A percentile compares a stretch with the other conserved stretches of the same genome.
phyloP scores from a whole-genome alignment of 2,329 filamentous ascomycete species.

The Zasmidium cellare region DNA sequence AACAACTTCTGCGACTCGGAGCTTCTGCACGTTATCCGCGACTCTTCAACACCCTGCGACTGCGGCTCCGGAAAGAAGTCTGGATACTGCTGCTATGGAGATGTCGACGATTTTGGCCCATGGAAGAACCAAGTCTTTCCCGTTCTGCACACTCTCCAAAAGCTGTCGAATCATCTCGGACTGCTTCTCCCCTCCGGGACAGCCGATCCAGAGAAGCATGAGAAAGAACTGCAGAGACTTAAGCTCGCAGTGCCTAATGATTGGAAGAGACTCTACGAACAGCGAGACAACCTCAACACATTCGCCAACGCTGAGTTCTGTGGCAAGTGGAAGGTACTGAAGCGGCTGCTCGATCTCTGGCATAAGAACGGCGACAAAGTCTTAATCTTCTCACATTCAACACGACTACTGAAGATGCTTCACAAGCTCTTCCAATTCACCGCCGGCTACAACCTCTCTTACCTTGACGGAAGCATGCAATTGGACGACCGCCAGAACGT shows the following conservation, averaged over 20 bases:
- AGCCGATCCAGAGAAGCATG: slow-evolving; percentile 70
- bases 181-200: slow-evolving; percentile 71
- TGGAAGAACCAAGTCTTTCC: slow-evolving; percentile 85
- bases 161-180: slow-evolving; percentile 89
- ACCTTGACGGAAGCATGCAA: slow-evolving; percentile 79
- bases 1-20: slow-evolving; percentile 75
- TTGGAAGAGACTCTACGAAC: slow-evolving; percentile 72
- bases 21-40: slow-evolving; percentile 67
- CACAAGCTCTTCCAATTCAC: slow-evolving; percentile 84
- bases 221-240: slow-evolving; percentile 73
- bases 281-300: slow-evolving; percentile 75
- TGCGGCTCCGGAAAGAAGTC: slow-evolving; percentile 69
- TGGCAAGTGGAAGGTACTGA: slow-evolving; percentile 93
- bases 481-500: slow-evolving; percentile 78
- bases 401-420: slow-evolving; percentile 79
- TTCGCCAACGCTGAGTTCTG: slow-evolving; percentile 88
- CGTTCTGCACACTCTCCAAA: slow-evolving; percentile 76
- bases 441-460: slow-evolving; percentile 80
- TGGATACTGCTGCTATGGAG: slow-evolving; percentile 77
- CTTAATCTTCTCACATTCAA: slow-evolving; percentile 90
- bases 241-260: slow-evolving; percentile 70
- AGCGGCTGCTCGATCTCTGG: slow-evolving; percentile 86
- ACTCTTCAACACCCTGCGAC: slow-evolving; percentile 65
- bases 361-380: slow-evolving; percentile 89
- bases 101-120: slow-evolving; percentile 60